These are phyloP conservation scores for Micractinium sp. DNA, from an alignment of 139 green algal genomes.

Conservation along the genomic window DNA sequence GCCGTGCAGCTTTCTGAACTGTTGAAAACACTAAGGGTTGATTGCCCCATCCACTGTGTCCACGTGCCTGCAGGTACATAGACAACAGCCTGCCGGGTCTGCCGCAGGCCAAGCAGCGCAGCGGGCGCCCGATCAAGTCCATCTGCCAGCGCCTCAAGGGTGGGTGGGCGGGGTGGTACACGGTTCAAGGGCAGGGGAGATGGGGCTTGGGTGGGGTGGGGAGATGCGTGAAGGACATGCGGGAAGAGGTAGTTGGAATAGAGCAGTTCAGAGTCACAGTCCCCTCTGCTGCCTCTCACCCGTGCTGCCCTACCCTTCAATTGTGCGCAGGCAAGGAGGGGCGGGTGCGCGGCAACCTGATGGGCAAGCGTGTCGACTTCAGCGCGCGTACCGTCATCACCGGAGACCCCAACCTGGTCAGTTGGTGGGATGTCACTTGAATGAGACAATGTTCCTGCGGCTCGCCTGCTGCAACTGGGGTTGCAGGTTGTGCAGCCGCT, in stretches of 20 bases:
- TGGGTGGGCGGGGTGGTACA: background rate
- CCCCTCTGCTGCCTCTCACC: background rate
- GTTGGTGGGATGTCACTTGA: background rate
- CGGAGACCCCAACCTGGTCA: conserved; percentile 94
- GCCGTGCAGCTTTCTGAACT: too few relatives aligned
- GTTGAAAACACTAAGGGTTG: too few relatives aligned
- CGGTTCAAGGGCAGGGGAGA: background rate
- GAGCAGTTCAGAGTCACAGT: too few relatives aligned
- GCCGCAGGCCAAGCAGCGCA: conserved; percentile 68
- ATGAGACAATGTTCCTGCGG: background rate
- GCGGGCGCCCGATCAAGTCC: conserved; percentile 92
- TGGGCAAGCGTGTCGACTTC: conserved; percentile 99
- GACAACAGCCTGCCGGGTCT: conserved; percentile 95
- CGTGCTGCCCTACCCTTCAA: background rate
- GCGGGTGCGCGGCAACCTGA: conserved; percentile 98
- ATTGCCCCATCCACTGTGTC: too few relatives aligned
- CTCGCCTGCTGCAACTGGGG: background rate
- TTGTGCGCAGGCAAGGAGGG: conserved; percentile 81
- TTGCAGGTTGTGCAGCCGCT: background rate
- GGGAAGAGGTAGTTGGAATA: too few relatives aligned
- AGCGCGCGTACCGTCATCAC: conserved; percentile 97
- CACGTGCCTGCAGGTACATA: conserved; percentile 67
- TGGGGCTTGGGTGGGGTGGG: too few relatives aligned
- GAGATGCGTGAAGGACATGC: too few relatives aligned
- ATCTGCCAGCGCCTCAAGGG: conserved; percentile 92